Evolutionary conservation across 2,329 filamentous ascomycete species (phyloP).

Genomic region (Sporothrix brasiliensis): DNA sequence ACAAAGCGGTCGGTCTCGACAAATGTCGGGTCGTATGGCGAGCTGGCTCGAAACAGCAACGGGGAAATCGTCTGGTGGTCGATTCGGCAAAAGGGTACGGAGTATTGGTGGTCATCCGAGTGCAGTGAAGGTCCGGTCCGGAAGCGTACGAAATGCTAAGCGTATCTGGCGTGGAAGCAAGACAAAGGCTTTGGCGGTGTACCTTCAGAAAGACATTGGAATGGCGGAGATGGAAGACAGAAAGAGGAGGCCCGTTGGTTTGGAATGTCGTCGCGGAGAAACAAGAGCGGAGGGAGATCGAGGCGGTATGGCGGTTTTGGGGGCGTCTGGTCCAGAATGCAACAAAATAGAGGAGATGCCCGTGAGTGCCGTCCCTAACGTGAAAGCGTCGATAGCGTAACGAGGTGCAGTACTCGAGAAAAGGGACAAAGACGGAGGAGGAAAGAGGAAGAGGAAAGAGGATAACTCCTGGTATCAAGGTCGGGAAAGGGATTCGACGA

Average conservation of each 20-base stretch:
- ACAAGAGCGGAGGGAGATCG: neutral
- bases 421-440: no score
- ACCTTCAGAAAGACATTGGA: conserved; percentile 10
- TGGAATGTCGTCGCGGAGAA: conserved; percentile 23
- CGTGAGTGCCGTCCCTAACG: neutral
- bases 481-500: neutral
- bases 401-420: neutral
- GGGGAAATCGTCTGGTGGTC: neutral
- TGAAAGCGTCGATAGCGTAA: neutral
- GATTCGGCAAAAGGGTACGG: neutral
- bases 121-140: neutral
- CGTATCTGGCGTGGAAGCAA: conserved; percentile 7
- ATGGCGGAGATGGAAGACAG: conserved; percentile 3
- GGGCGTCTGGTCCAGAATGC: neutral
- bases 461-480: neutral
- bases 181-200: neutral
- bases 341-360: neutral
- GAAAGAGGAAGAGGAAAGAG: neutral
- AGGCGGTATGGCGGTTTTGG: conserved; percentile 16
- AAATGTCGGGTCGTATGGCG: neutral
- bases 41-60: neutral
- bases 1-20: neutral
- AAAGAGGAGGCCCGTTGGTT: neutral
- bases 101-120: neutral
- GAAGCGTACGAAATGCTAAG: neutral